Evolutionary conservation across 257 asterid genomes (phyloP).

Genomic region (Solanum commersonii): DNA sequence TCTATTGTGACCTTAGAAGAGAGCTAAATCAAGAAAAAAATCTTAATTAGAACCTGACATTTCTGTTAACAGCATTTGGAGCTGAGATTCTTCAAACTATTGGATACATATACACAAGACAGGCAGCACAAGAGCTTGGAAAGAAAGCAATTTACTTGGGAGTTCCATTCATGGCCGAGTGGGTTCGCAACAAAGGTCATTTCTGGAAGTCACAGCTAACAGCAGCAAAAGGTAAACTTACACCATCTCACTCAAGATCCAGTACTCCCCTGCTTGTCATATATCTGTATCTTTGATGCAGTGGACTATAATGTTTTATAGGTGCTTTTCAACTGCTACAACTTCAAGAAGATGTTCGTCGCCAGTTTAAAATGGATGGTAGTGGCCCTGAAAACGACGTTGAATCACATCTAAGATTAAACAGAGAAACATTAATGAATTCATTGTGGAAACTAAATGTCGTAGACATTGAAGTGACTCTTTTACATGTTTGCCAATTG

Average conservation of each 20-base stretch:
- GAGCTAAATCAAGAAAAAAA: background rate
- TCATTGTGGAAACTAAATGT: conserved; percentile 91
- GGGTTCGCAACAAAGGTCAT: conserved; percentile 87
- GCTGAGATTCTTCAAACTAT: conserved; percentile 62
- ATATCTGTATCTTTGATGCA: background rate
- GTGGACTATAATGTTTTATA: conserved; percentile 3
- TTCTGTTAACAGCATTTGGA: conserved; percentile 49
- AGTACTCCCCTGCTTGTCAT: background rate
- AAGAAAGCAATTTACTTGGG: conserved; percentile 65
- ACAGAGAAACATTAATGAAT: conserved; percentile 60
- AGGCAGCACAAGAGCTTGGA: conserved; percentile 66
- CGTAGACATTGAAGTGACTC: conserved; percentile 80
- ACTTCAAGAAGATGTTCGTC: conserved; percentile 70
- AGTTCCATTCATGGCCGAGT: conserved; percentile 60
- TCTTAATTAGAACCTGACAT: background rate
- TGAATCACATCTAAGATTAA: conserved; percentile 63
- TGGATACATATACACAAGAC: conserved; percentile 81
- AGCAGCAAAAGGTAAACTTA: conserved; percentile 65
- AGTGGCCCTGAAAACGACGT: conserved; percentile 45
- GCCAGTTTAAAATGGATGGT: conserved; percentile 57
- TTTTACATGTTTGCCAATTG: conserved; percentile 81
- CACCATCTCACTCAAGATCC: background rate
- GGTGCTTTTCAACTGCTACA: conserved; percentile 96
- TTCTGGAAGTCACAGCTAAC: conserved; percentile 80
- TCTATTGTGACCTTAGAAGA: background rate